Conservation (phyloP, 345 rosid species). For the Gossypium stocksii region DNA sequence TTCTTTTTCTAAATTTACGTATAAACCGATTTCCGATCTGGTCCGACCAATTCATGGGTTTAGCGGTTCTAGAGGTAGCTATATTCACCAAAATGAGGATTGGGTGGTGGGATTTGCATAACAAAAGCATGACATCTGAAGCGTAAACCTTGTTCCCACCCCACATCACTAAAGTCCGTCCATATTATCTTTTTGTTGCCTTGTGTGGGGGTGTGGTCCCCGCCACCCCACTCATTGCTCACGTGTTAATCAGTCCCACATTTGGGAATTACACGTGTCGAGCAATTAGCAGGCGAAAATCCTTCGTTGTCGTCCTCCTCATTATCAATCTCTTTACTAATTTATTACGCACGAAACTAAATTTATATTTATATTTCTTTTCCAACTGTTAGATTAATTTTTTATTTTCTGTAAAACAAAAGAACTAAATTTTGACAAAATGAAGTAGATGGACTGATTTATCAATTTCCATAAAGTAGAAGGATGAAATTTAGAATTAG, state of each 20-base stretch:
- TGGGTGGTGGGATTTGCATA: conserved; percentile 36
- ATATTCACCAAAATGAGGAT: background rate
- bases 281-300: conserved; percentile 2
- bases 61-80: background rate
- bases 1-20: too few species aligned
- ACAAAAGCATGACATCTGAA: conserved; percentile 53
- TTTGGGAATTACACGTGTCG: conserved; percentile 25
- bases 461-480: too few species aligned
- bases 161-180: conserved; percentile 20
- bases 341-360: too few species aligned
- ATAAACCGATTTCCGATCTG: too few species aligned
- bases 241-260: conserved; percentile 27
- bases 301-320: conserved; percentile 13
- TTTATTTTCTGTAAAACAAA: background rate
- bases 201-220: conserved; percentile 38
- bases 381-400: background rate
- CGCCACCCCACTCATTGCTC: background rate
- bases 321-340: background rate
- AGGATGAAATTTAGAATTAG: too few species aligned
- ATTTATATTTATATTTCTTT: background rate
- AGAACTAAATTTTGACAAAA: too few species aligned
- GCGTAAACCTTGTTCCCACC: conserved; percentile 28
- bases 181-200: conserved; percentile 30
- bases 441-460: too few species aligned
- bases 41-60: too few species aligned